Evolutionary conservation across 2,329 filamentous ascomycete species (phyloP).

Genomic region (Phialophora verrucosa): DNA sequence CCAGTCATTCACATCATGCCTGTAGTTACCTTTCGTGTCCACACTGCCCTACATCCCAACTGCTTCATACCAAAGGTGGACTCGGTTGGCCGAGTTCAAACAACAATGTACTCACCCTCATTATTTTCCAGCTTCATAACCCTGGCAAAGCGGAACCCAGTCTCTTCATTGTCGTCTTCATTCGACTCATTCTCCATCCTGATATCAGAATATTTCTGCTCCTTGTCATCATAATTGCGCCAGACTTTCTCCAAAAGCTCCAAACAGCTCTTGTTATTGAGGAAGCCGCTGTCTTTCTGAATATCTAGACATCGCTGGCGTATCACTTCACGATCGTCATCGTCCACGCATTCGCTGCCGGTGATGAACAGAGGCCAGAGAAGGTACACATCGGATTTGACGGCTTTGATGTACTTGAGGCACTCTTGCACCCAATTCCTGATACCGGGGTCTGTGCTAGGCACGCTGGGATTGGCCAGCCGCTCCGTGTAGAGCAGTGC

Average conservation of each 20-base stretch:
- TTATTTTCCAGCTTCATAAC: constrained; percentile 48
- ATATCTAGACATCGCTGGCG: constrained; percentile 83
- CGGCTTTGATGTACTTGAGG: constrained; percentile 79
- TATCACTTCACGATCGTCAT: constrained; percentile 77
- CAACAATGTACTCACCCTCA: constrained; percentile 49
- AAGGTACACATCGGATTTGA: constrained; percentile 84
- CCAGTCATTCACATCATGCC: neutral
- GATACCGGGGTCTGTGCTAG: constrained; percentile 76
- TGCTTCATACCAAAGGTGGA: neutral
- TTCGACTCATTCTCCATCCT: neutral
- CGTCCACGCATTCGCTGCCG: constrained; percentile 85
- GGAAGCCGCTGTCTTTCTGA: constrained; percentile 85
- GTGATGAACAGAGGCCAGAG: constrained; percentile 93
- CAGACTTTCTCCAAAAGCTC: constrained; percentile 86
- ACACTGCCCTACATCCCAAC: neutral
- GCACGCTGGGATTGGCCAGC: constrained; percentile 75
- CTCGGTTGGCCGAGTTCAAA: constrained; percentile 34
- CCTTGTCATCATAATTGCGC: constrained; percentile 47
- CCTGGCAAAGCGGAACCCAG: constrained; percentile 47
- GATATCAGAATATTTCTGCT: neutral
- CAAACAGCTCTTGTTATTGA: constrained; percentile 87
- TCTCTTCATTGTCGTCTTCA: constrained; percentile 12
- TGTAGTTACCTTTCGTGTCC: neutral
- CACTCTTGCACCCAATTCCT: constrained; percentile 82
- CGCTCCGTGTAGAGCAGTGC: constrained; percentile 89